Evolutionary conservation across 2,329 filamentous ascomycete species (phyloP), one percentile per base, ranked within the genome.

Genomic region (Curvularia sp.): DNA sequence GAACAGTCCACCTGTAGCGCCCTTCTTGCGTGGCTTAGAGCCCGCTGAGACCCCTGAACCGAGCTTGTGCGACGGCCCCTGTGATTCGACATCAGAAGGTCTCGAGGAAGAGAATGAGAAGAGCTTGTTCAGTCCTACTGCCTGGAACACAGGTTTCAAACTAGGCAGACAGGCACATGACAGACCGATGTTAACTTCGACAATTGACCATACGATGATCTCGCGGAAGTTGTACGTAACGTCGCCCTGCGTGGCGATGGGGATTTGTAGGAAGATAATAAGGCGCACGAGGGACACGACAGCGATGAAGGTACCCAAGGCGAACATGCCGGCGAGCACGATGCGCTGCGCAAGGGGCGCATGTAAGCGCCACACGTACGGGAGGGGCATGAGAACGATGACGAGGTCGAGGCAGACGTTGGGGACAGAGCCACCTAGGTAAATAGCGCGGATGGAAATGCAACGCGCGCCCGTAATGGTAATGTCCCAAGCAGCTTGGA

Each of bases 201-300:
- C 65, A 23, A 68, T 55, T 6, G 52, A 59, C 69, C 69, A 71
- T 3, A 69, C 51, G 42, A 68, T 65, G 55, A 71, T 64, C 23
- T 71, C 69, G 47, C 65, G 61, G 62, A 67, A 71, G 53, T 66
- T 69, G 62, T 66, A 71, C 9, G 69, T 70, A 0, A 64, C 52
- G 46, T 71, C 65, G 23, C 58, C 62, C 5, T 56, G 49, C 8
- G 63, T 57, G 2, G 57, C 59, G 36, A 67, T 65, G 23, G 64
- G 64, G 18, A 70, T 68, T 18, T 64, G 53, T 21, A 71, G 51
- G 53, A 71, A 69, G 45, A 70, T 63, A 41, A 58, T 57, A 7
- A 71, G 53, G 42, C 69, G 67, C 23, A 71, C 57, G 21, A 67
- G 43, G 12, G 66, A 68, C 23, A 70, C 66, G 32, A 71, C 58